Evolutionary conservation across 75 land plant species (phyloP), one percentile per base, ranked within the genome.

Genomic region (Ceratopteris richardii): DNA sequence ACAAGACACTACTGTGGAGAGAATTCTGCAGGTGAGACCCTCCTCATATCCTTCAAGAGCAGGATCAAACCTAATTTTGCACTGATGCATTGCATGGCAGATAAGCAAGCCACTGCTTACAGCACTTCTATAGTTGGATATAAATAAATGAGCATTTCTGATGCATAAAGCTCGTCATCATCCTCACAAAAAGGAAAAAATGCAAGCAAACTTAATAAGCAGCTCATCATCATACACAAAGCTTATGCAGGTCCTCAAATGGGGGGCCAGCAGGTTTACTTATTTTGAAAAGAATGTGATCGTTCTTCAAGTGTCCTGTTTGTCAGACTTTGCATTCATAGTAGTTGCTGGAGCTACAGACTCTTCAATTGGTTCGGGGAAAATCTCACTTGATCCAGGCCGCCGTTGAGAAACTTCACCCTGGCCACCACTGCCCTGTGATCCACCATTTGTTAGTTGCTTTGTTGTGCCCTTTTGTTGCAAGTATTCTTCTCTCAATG

Each of bases 381-480:
- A 72, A 6, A 82, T 76, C 40, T 82, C 86, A 44, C 66, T 82
- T 1, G 84, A 82, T 0, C 71, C 73, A 27, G 75, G 79, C 66
- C 62, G 60, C 29, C 56, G 54, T 17, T 75, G 74, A 21, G 61
- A 68, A 27, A 64, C 71, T 30, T 42, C 79, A 28, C 55, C 62
- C 51, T 54, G 57, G 41, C 64, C 63, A n/a, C n/a, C n/a, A 23
- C 72, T 69, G 4, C 79, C 71, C 28, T 69, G 69, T 28, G 78
- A 75, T 29, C 70, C 53, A 25, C 36, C 44, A 24, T 52, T 79
- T 28, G 75, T 76, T 7, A 69, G 43, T 26, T 70, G 71, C 63
- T 79, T 74, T 21, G 69, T 29, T 36, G 66, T 63, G 44, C 58
- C 26, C 76, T 54, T 30, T 29, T 31, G 54, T 9, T 33, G 37